A percentile compares a stretch with the other conserved stretches of the same genome.
phyloP scores from a whole-genome alignment of 1,284 basidiomycete species.

The Takashimella tepidaria region DNA sequence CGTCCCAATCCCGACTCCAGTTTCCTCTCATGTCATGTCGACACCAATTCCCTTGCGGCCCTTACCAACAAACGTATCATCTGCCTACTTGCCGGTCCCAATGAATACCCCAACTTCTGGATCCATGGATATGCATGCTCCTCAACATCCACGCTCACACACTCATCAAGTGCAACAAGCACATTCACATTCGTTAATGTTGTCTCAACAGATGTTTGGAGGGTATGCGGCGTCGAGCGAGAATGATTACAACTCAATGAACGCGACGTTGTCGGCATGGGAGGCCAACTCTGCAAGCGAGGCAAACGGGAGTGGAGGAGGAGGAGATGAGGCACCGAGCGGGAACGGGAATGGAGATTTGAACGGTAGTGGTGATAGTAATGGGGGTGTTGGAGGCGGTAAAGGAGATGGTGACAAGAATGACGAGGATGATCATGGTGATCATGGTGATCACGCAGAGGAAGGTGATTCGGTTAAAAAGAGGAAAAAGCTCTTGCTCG shows the following conservation, averaged over 20 bases:
- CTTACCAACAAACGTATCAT: not conserved
- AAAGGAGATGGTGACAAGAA: slow-evolving; percentile 1
- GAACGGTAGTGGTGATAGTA: not conserved
- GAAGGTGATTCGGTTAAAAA: slow-evolving; percentile 8
- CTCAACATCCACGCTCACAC: not conserved
- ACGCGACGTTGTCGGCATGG: slow-evolving; percentile 16
- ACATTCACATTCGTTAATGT: not conserved
- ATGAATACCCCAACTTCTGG: not conserved
- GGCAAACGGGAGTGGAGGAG: slow-evolving; percentile 3
- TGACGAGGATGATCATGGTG: slow-evolving; percentile 2
- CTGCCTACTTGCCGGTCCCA: not conserved
- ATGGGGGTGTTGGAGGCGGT: slow-evolving; percentile 6
- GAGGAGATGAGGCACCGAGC: not conserved
- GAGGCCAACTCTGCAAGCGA: slow-evolving; percentile 9
- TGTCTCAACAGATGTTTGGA: not conserved
- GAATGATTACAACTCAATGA: slow-evolving; percentile 13
- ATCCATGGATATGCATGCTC: not conserved
- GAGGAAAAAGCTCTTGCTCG: slow-evolving; percentile 43
- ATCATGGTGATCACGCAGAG: not conserved
- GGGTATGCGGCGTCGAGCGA: slow-evolving; percentile 5
- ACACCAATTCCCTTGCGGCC: not conserved
- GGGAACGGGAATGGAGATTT: not conserved
- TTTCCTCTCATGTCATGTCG: not conserved
- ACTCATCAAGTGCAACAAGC: not conserved
- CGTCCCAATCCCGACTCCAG: too few species aligned